Evolutionary conservation across 371 early-diverging fungal species (phyloP).

Genomic region (Mucor mucedo): DNA sequence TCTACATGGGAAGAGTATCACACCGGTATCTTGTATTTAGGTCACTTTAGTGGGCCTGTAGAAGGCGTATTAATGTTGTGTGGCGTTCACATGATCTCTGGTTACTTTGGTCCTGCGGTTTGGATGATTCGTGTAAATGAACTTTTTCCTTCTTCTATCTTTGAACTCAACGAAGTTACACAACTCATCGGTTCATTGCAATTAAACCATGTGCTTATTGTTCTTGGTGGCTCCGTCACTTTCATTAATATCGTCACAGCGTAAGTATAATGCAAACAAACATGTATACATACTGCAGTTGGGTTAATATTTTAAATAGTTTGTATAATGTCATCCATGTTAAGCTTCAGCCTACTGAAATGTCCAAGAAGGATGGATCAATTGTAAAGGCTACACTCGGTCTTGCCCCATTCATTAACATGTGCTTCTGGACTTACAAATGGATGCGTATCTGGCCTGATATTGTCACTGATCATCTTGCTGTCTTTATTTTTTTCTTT

Average conservation of each 20-base stretch:
- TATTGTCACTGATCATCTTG: slow-evolving; percentile 66
- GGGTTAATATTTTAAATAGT: slow-evolving; percentile 9
- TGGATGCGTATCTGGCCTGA: slow-evolving; percentile 80
- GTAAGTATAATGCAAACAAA: slow-evolving; percentile 40
- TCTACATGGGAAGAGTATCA: slow-evolving; percentile 97
- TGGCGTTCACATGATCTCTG: slow-evolving; percentile 69
- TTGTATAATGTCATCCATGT: slow-evolving; percentile 39
- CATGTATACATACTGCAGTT: neutral
- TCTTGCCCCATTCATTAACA: slow-evolving; percentile 68
- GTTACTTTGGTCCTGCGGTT: slow-evolving; percentile 51
- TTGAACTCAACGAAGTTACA: slow-evolving; percentile 23
- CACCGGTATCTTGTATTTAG: slow-evolving; percentile 89
- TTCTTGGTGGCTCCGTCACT: slow-evolving; percentile 59
- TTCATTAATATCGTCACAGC: slow-evolving; percentile 63
- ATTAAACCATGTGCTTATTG: slow-evolving; percentile 66
- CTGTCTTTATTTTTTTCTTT: slow-evolving; percentile 69
- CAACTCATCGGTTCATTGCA: slow-evolving; percentile 57
- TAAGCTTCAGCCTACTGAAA: slow-evolving; percentile 40
- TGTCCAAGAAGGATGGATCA: slow-evolving; percentile 52
- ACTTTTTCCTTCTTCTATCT: slow-evolving; percentile 33
- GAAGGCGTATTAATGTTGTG: slow-evolving; percentile 90
- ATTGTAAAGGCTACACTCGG: slow-evolving; percentile 63
- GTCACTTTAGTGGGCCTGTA: slow-evolving; percentile 94
- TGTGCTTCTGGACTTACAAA: slow-evolving; percentile 53
- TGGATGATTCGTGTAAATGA: slow-evolving; percentile 46